phyloP scores from a whole-genome alignment of 179 eudicot genomes.

The Silene coronaria region DNA sequence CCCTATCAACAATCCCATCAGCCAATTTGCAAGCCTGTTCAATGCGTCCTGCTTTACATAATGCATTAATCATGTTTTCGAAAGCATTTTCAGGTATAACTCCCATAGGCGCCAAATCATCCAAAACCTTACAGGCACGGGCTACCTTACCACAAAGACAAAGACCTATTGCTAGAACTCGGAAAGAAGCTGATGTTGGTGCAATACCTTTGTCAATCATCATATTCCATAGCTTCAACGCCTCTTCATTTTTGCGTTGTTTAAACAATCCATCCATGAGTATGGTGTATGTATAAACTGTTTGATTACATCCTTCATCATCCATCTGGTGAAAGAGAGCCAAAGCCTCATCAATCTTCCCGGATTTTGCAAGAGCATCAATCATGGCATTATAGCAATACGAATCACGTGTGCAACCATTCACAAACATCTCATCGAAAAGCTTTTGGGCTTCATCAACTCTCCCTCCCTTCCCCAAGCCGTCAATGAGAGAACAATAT shows the following conservation, averaged over 20 bases:
- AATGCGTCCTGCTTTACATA: conserved; percentile 78
- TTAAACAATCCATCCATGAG: conserved; percentile 65
- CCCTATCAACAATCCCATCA: conserved; percentile 86
- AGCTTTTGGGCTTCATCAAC: conserved; percentile 64
- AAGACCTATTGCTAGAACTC: conserved; percentile 81
- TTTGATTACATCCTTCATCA: conserved; percentile 76
- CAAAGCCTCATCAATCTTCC: conserved; percentile 66
- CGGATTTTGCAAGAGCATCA: conserved; percentile 56
- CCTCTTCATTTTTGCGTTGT: conserved; percentile 76
- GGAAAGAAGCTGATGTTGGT: conserved; percentile 74
- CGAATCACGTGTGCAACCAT: conserved; percentile 77
- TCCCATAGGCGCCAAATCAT: conserved; percentile 94
- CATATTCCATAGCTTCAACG: conserved; percentile 69
- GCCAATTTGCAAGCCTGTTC: conserved; percentile 92
- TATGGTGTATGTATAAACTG: conserved; percentile 89
- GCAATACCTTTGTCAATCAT: conserved; percentile 94
- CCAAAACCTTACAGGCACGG: conserved; percentile 83
- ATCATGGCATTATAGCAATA: conserved; percentile 88
- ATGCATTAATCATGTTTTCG: conserved; percentile 80
- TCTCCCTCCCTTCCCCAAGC: conserved; percentile 81
- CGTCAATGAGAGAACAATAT: conserved; percentile 81
- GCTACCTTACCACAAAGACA: conserved; percentile 86
- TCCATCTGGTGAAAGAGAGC: conserved; percentile 60
- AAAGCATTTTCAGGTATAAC: conserved; percentile 73
- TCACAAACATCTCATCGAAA: conserved; percentile 67